phyloP scores from a whole-genome alignment of 2,329 filamentous ascomycete species.

The Epichloe scottii region DNA sequence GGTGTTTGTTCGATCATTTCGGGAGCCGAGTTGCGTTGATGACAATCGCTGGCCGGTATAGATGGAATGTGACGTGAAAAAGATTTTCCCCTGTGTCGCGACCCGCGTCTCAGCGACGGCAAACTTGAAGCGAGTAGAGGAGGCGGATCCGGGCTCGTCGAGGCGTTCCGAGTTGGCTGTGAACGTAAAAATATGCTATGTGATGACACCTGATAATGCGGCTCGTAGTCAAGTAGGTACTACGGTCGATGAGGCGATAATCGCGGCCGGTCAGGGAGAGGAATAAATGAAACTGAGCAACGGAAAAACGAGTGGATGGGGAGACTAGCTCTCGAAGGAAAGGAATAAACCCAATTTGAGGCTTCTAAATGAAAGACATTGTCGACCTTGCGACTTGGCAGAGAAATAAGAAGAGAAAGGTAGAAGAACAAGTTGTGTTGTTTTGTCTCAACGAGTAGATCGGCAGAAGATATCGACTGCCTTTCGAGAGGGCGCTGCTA shows the following conservation, averaged over 20 bases:
- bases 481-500: slow-evolving; percentile 6
- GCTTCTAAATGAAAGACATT: slow-evolving; percentile 21
- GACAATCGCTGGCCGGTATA: slow-evolving; percentile 1
- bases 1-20: slow-evolving; percentile 7
- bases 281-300: neutral
- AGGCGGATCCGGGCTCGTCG: neutral
- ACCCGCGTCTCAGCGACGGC: neutral
- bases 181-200: neutral
- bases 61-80: neutral
- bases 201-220: neutral
- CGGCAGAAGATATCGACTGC: slow-evolving; percentile 3
- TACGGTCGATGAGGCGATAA: neutral
- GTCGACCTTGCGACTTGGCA: slow-evolving; percentile 15
- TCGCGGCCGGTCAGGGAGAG: neutral
- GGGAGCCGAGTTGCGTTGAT: neutral
- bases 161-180: neutral
- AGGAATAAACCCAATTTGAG: slow-evolving; percentile 9
- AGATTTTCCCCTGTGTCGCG: neutral
- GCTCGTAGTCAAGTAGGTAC: slow-evolving; percentile 5
- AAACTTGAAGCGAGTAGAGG: neutral
- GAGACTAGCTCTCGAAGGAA: slow-evolving; percentile 12
- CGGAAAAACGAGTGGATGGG: slow-evolving; percentile 14
- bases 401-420: slow-evolving; percentile 9
- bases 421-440: neutral
- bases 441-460: slow-evolving; percentile 6